Conservation (phyloP, 2,329 filamentous ascomycete species). For the Diaporthe citrichinensis region DNA sequence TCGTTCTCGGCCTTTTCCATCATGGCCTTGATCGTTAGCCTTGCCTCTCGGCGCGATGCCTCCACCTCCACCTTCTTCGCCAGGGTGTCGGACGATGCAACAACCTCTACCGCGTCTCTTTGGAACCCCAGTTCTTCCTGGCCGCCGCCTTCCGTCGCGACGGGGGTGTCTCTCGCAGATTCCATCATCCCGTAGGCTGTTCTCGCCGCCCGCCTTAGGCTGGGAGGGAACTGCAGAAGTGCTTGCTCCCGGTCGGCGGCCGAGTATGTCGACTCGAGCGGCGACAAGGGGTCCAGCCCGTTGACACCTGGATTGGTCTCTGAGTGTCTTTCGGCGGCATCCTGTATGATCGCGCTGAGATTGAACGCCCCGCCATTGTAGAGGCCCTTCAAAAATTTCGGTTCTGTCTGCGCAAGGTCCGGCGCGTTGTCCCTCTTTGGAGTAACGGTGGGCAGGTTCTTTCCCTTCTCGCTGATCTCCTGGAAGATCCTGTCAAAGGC, state of each 20-base stretch:
- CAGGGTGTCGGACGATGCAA: constrained; percentile 39
- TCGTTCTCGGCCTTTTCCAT: constrained; percentile 73
- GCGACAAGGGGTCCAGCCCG: constrained; percentile 42
- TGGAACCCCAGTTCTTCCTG: not conserved
- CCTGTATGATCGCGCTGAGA: constrained; percentile 47
- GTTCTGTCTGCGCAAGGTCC: constrained; percentile 20
- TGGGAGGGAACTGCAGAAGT: constrained; percentile 57
- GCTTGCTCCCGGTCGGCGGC: constrained; percentile 52
- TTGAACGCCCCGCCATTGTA: constrained; percentile 41
- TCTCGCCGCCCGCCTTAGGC: constrained; percentile 56
- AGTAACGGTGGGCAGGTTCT: constrained; percentile 45
- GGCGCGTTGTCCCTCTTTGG: constrained; percentile 41
- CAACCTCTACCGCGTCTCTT: constrained; percentile 48
- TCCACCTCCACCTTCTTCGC: constrained; percentile 56
- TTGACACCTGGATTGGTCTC: constrained; percentile 30
- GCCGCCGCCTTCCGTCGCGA: constrained; percentile 39
- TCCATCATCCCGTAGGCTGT: constrained; percentile 54
- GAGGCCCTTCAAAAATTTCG: constrained; percentile 32
- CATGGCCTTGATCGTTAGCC: constrained; percentile 64
- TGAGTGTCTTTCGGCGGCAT: constrained; percentile 44
- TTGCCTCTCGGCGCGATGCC: constrained; percentile 60
- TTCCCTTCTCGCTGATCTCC: constrained; percentile 61
- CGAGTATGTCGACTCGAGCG: constrained; percentile 43
- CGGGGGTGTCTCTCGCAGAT: constrained; percentile 30
- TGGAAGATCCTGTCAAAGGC: constrained; percentile 70